A percentile compares a stretch with the other conserved stretches of the same genome.
Conservation (phyloP, 106 monocot genomes). For the Acorus calamus region DNA sequence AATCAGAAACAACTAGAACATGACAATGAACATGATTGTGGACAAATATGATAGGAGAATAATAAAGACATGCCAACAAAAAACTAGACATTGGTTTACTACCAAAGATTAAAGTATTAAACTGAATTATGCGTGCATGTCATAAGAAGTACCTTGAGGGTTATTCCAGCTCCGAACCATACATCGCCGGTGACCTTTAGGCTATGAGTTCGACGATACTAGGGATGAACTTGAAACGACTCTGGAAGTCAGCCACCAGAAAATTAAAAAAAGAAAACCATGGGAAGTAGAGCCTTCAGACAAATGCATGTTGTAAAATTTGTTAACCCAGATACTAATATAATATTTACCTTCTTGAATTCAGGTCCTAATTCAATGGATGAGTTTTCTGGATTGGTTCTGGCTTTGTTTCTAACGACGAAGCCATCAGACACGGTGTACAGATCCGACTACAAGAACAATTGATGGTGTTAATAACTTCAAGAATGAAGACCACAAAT, state of each 20-base stretch:
- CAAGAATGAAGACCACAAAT: neutral
- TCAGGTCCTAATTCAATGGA: slow-evolving; percentile 85
- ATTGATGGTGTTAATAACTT: no score
- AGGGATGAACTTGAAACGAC: slow-evolving; percentile 92
- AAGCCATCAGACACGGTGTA: slow-evolving; percentile 87
- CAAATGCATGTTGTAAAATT: neutral
- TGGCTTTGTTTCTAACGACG: slow-evolving; percentile 65
- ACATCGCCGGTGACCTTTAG: slow-evolving; percentile 94
- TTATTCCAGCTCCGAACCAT: slow-evolving; percentile 64
- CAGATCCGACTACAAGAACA: slow-evolving; percentile 76
- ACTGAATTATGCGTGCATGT: neutral
- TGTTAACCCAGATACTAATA: neutral
- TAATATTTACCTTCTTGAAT: slow-evolving; percentile 77
- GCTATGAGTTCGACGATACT: slow-evolving; percentile 92
- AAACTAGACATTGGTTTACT: no score
- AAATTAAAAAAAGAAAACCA: neutral
- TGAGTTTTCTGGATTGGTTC: slow-evolving; percentile 72
- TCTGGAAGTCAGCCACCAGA: slow-evolving; percentile 78
- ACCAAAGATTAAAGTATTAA: neutral
- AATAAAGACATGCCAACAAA: no score
- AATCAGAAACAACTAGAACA: no score
- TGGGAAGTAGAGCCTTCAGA: neutral
- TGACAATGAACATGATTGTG: no score
- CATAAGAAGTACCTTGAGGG: slow-evolving; percentile 58
- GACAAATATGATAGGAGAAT: no score